Conservation (phyloP, 805 yeast species). For the Jamesozyma rosinii region DNA sequence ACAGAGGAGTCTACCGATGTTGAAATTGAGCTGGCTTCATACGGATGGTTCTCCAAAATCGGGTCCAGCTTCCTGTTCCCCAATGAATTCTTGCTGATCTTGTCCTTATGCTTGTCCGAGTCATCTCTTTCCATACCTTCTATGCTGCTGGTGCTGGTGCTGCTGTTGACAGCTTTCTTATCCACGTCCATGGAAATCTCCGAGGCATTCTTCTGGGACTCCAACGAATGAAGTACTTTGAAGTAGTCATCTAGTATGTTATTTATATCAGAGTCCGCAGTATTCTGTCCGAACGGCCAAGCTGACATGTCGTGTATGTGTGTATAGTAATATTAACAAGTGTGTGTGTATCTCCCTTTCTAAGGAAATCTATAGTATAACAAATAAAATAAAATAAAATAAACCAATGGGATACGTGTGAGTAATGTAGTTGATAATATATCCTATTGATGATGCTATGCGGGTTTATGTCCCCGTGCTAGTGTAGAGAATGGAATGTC, state of each 20-base stretch:
- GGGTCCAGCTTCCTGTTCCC: background rate
- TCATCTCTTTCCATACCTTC: background rate
- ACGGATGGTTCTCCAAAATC: background rate
- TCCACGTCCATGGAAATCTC: background rate
- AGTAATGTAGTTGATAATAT: too few relatives aligned
- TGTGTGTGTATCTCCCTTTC: background rate
- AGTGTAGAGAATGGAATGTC: too few relatives aligned
- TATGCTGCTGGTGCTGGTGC: too few relatives aligned
- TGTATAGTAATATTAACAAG: background rate
- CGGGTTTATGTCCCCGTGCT: too few relatives aligned
- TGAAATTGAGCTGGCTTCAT: background rate
- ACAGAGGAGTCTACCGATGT: background rate
- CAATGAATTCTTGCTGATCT: background rate
- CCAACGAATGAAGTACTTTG: slow-evolving; percentile 22
- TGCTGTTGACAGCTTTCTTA: background rate
- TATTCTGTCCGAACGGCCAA: slow-evolving; percentile 39
- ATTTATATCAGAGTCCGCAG: slow-evolving; percentile 29
- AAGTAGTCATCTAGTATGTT: slow-evolving; percentile 36
- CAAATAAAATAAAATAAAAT: too few relatives aligned
- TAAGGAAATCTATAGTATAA: too few relatives aligned
- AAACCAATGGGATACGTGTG: too few relatives aligned
- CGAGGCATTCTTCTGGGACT: slow-evolving; percentile 3
- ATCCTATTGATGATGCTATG: too few relatives aligned
- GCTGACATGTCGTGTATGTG: too few relatives aligned
- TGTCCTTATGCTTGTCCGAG: background rate